These are phyloP conservation scores for Ilex asprella DNA, from an alignment of 257 asterid genomes.

Conservation along the genomic window DNA sequence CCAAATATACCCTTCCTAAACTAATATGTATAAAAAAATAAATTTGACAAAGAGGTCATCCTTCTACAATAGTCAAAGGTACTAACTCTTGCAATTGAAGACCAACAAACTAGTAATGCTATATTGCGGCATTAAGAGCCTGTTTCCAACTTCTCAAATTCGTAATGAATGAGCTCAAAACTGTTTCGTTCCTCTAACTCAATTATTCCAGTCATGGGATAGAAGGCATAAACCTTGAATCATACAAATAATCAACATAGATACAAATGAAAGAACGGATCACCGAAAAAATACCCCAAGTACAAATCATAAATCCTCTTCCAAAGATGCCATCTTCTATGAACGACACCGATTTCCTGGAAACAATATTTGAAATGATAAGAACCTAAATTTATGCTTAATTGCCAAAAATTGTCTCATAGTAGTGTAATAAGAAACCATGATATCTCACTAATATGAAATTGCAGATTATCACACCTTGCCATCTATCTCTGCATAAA, in stretches of 20 bases:
- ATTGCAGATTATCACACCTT: slow-evolving; percentile 35
- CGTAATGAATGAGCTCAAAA: neutral
- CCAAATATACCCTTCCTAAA: too few relatives aligned
- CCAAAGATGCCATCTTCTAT: slow-evolving; percentile 99
- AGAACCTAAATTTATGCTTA: neutral
- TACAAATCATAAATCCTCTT: slow-evolving; percentile 86
- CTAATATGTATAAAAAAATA: too few relatives aligned
- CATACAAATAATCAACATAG: neutral
- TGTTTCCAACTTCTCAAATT: neutral
- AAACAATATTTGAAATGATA: slow-evolving; percentile 5
- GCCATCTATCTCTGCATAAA: slow-evolving; percentile 88
- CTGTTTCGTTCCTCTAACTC: too few relatives aligned
- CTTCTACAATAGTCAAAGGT: slow-evolving; percentile 2
- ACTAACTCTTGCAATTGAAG: neutral
- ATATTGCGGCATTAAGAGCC: neutral
- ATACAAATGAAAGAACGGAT: slow-evolving; percentile 7
- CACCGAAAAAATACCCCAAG: slow-evolving; percentile 57
- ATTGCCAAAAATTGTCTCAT: slow-evolving; percentile 5
- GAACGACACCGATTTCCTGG: slow-evolving; percentile 96
- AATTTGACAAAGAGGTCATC: too few relatives aligned
- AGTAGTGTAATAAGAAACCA: neutral
- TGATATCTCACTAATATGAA: slow-evolving; percentile 1
- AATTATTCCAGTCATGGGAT: too few relatives aligned
- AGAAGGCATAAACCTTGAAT: too few relatives aligned
- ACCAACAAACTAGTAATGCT: neutral